These are phyloP conservation scores for Furcasterigmium sp. DNA, from an alignment of 2,329 filamentous ascomycete species.

Conservation along the genomic window DNA sequence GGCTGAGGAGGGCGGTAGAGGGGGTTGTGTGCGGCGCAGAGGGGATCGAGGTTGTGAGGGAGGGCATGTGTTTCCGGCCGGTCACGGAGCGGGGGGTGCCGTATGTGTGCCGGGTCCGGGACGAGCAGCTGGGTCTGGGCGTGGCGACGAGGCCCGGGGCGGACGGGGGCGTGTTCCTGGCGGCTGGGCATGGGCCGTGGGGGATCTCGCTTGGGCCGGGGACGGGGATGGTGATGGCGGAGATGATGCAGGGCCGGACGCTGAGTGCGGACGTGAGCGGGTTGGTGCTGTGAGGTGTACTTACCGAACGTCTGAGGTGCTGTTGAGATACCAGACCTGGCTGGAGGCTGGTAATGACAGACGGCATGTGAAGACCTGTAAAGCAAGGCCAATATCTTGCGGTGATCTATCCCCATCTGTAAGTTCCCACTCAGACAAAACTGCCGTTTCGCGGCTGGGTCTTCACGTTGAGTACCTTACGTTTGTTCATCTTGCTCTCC, in stretches of 20 bases:
- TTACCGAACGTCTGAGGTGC: too few relatives aligned
- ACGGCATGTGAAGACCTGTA: too few relatives aligned
- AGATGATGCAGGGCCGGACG: conserved; percentile 57
- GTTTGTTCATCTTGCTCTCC: too few relatives aligned
- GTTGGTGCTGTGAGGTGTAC: conserved; percentile 35
- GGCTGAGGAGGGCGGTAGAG: conserved; percentile 42
- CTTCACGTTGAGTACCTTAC: too few relatives aligned
- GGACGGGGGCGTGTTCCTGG: conserved; percentile 63
- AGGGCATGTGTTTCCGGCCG: conserved; percentile 69
- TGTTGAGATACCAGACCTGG: too few relatives aligned
- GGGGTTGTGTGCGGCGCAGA: conserved; percentile 36
- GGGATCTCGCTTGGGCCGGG: conserved; percentile 61
- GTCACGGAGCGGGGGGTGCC: conserved; percentile 60
- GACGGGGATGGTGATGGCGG: conserved; percentile 65
- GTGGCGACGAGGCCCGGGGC: conserved; percentile 32
- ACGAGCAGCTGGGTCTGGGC: conserved; percentile 46
- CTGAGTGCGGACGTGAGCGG: conserved; percentile 55
- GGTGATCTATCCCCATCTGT: too few relatives aligned
- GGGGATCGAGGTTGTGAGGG: conserved; percentile 55
- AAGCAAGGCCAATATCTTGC: too few relatives aligned
- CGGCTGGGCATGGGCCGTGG: conserved; percentile 73
- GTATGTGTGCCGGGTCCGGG: conserved; percentile 53
- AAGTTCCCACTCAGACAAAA: too few relatives aligned
- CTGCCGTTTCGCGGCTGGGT: too few relatives aligned
- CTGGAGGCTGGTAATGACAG: too few relatives aligned